Evolutionary conservation across 2,329 filamentous ascomycete species (phyloP), one percentile per base, ranked within the genome.

Genomic region (Xenoacremonium recifei): DNA sequence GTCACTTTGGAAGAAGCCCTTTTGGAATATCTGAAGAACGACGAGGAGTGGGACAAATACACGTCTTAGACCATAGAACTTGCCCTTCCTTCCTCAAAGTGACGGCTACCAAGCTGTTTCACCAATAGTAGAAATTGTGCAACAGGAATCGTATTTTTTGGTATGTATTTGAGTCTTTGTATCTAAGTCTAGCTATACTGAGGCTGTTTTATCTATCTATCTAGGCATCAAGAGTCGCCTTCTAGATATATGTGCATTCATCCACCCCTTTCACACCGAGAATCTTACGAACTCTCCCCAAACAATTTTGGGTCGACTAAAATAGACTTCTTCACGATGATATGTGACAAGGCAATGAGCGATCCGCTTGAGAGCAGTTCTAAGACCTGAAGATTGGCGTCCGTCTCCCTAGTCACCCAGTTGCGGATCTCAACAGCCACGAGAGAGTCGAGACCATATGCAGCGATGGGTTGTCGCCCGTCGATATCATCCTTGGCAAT

Each of bases 361-460:
- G 23, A 27, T 13, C 23, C 23, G 23, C 23, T 27, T 13, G 23
- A 27, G 23, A 27, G 23, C 13, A 31, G 29, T 15, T 31, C 29
- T 9, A 31, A 15, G 29, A 31, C 29, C 58, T 78, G 72, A 48
- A 77, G 51, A 38, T 69, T 75, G 2, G 69, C 66, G 53, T 75
- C 65, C 48, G 74, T 67, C 53, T 70, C 67, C 29, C 67, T 62
- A 10, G 65, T 69, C 49, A 71, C 65, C 54, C 66, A 71, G 56
- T 69, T 72, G 27, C 68, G 67, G 43, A 71, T 67, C 54, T 70
- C 67, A 37, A 70, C 69, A 2, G 68, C 67, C 12, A 71, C 65
- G 3, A 71, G 65, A n/a, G 68, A 71, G 58, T 71, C 68, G 6
- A 72, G 64, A 1, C 59, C 58, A 21, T 61, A 62, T 6, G 7